Base-by-base conservation (phyloP, 225 moss, liverwort and hornwort genomes). In the Pleurozium schreberi region DNA sequence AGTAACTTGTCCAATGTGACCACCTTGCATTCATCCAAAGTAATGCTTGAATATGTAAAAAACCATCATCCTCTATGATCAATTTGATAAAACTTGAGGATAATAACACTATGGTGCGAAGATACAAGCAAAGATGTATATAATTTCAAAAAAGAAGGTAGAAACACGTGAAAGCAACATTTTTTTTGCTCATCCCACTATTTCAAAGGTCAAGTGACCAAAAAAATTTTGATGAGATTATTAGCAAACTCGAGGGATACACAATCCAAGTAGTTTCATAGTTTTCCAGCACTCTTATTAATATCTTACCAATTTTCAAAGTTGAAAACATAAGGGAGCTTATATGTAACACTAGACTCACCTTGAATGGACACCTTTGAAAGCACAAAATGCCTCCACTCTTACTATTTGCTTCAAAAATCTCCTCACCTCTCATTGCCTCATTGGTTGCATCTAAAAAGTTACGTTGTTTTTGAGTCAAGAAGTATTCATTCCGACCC, bases 221-320 rank as follows among this genome's bases (percentile, higher is more conserved):
- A 40, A 70, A 12, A 3, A 10, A 15, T 5, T n/a, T 45, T 43
- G 27, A 28, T 28, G 10, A 73, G 8, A 73, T 73, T 45, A 18
- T 45, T 18, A 45, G 45, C 10, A 73, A 45, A 11, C 6, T 26
- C 18, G 45, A 45, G 18, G 17, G 1, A 30, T 18, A 31, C 0
- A 0, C 11, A 47, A 10, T 0, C 3, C 3, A 18, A 45, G 10
- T 28, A 4, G 16, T 10, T 73, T 10, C 0, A 2, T 28, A 45
- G 8, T 45, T 73, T 73, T 28, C 5, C 2, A 0, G 16, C 3
- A 3, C 2, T 71, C n/a, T 0, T 43, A 17, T 0, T 17, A 71
- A 17, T 43, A 28, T 28, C 43, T 28, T 43, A 71, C 22, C 4
- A 27, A 43, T 28, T 43, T 43, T 43, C 17, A 71, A 43, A 71